phyloP scores from a whole-genome alignment of 176 grass and related monocot genomes.

The Oryza glaberrima region DNA sequence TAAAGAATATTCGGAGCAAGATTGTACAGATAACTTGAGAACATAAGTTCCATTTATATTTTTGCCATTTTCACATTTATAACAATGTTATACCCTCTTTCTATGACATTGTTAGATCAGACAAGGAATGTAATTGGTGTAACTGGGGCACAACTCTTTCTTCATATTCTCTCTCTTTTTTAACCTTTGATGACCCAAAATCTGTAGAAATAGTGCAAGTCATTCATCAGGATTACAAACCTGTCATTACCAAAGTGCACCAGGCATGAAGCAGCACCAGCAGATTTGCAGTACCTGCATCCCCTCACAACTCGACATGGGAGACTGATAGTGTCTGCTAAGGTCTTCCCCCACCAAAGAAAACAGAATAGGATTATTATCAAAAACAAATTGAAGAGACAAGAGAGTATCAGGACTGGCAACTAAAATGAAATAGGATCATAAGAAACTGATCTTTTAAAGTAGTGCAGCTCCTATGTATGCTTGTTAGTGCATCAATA shows the following conservation, averaged over 20 bases:
- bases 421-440: constrained; percentile 22
- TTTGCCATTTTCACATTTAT: not conserved
- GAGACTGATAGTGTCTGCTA: constrained; percentile 70
- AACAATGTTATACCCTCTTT: not conserved
- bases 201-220: constrained; percentile 10
- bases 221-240: constrained; percentile 38
- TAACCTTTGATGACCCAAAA: not conserved
- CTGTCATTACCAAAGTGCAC: constrained; percentile 74
- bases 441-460: not conserved
- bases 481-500: not conserved
- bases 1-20: not conserved
- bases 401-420: not conserved
- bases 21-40: constrained; percentile 18
- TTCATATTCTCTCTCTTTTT: not conserved
- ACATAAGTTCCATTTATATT: not conserved
- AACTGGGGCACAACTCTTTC: not conserved
- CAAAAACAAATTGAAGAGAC: not conserved
- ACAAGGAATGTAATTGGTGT: not conserved
- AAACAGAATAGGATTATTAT: constrained; percentile 26
- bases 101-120: not conserved
- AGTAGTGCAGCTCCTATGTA: not conserved
- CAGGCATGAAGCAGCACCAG: constrained; percentile 65
- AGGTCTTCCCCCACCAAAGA: constrained; percentile 39
- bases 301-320: constrained; percentile 80
- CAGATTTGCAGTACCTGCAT: constrained; percentile 72